phyloP scores from a whole-genome alignment of 2,329 filamentous ascomycete species.

The Nigrospora osmanthi region DNA sequence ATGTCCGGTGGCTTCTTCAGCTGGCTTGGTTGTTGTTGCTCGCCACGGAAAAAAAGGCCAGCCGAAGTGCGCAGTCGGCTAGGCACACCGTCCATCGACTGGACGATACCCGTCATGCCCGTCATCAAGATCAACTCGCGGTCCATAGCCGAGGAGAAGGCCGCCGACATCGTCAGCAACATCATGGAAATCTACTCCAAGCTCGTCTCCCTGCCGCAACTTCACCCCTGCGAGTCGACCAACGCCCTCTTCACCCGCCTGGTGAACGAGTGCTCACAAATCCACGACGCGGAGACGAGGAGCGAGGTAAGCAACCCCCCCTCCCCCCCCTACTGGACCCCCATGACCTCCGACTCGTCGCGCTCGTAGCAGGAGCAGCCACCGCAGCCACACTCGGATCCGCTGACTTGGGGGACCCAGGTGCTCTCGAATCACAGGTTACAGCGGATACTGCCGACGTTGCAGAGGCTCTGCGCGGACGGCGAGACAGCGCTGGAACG shows the following conservation, averaged over 20 bases:
- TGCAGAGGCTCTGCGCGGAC: constrained; percentile 31
- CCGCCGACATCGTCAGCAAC: background rate
- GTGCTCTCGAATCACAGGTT: constrained; percentile 24
- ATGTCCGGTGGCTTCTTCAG: too few species aligned
- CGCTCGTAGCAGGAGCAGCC: background rate
- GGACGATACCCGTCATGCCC: too few species aligned
- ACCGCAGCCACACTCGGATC: background rate
- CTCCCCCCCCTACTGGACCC: too few species aligned
- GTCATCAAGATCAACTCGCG: too few species aligned
- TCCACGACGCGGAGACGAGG: background rate
- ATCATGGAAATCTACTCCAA: background rate
- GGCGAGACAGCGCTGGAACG: constrained; percentile 37
- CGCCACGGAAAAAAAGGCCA: too few species aligned
- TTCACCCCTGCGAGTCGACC: background rate
- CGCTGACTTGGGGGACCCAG: constrained; percentile 10
- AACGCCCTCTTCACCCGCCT: background rate
- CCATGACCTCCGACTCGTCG: too few species aligned
- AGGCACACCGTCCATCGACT: too few species aligned
- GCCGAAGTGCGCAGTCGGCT: too few species aligned
- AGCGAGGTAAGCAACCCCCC: background rate
- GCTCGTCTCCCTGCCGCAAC: background rate
- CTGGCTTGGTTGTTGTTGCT: too few species aligned
- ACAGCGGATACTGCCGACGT: constrained; percentile 21
- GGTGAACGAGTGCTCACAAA: background rate
- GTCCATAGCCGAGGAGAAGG: background rate